A percentile compares a stretch with the other conserved stretches of the same genome.
phyloP scores from a whole-genome alignment of 2,329 filamentous ascomycete species.

The Pseudohalonectria lignicola region DNA sequence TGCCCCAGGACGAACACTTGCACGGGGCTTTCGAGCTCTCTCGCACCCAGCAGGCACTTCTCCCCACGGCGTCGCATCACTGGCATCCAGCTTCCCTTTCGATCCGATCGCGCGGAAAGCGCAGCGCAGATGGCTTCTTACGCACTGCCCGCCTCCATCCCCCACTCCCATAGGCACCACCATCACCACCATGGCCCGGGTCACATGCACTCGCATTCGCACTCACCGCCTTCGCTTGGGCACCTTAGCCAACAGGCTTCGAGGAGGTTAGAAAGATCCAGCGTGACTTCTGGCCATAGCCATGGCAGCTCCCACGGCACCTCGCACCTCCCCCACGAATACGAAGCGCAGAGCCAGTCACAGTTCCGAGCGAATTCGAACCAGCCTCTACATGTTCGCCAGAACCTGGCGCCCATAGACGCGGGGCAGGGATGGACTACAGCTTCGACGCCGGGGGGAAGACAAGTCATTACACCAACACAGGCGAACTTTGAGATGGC shows the following conservation, averaged over 20 bases:
- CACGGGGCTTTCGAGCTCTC: neutral
- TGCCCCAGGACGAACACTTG: neutral
- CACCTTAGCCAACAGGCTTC: conserved; percentile 20
- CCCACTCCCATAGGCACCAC: conserved; percentile 33
- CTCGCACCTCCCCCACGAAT: conserved; percentile 16
- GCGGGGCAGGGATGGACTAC: neutral
- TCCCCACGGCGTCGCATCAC: no score
- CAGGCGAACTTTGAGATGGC: conserved; percentile 15
- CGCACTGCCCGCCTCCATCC: conserved; percentile 38
- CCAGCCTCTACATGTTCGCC: conserved; percentile 18
- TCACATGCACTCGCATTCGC: conserved; percentile 24
- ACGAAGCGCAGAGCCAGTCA: conserved; percentile 17
- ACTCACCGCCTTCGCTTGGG: conserved; percentile 27
- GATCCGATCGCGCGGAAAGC: no score
- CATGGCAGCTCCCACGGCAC: conserved; percentile 21
- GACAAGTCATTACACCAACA: conserved; percentile 22
- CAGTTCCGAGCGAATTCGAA: conserved; percentile 22
- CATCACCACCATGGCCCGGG: conserved; percentile 12
- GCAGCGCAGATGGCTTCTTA: conserved; percentile 45
- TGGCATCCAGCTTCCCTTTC: no score
- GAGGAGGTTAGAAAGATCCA: conserved; percentile 17
- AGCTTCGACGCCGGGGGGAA: conserved; percentile 17
- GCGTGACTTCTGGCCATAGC: conserved; percentile 16
- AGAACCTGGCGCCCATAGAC: conserved; percentile 11
- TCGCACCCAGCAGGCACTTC: neutral